Conservation (phyloP, 2,329 filamentous ascomycete genomes). For the Sphaceloma murrayae region DNA sequence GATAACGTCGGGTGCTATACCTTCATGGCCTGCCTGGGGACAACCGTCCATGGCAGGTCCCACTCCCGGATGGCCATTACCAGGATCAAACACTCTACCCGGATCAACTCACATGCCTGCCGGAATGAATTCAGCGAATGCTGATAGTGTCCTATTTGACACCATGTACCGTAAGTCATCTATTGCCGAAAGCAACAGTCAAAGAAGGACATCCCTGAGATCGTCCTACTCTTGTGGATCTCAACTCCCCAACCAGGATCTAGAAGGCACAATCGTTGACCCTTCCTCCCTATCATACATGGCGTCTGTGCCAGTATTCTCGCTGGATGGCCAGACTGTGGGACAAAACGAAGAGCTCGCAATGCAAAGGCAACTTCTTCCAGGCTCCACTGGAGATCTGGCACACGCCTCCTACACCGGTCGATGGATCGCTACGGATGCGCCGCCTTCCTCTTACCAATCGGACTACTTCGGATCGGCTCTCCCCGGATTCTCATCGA, state of each 20-base stretch:
- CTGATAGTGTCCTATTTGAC: slow-evolving; percentile 15
- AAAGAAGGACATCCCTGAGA: background rate
- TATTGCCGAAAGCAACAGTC: background rate
- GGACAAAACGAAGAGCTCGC: too few relatives aligned
- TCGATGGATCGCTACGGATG: too few relatives aligned
- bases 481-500: too few relatives aligned
- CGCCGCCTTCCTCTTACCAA: too few relatives aligned
- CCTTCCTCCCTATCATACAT: background rate
- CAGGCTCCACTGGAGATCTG: too few relatives aligned
- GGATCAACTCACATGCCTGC: slow-evolving; percentile 4
- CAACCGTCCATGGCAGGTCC: background rate
- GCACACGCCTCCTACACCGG: too few relatives aligned
- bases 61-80: background rate
- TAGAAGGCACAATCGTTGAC: background rate
- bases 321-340: too few relatives aligned
- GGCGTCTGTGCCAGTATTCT: background rate
- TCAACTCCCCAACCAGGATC: background rate
- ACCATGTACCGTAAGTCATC: slow-evolving; percentile 8
- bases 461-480: too few relatives aligned
- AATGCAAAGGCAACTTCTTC: too few relatives aligned
- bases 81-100: background rate
- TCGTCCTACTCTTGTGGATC: background rate
- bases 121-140: background rate
- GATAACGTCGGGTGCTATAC: background rate
- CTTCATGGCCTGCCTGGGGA: background rate